Evolutionary conservation across 2,329 filamentous ascomycete species (phyloP), one percentile per base, ranked within the genome.

Genomic region (Phaeoacremonium minimum): DNA sequence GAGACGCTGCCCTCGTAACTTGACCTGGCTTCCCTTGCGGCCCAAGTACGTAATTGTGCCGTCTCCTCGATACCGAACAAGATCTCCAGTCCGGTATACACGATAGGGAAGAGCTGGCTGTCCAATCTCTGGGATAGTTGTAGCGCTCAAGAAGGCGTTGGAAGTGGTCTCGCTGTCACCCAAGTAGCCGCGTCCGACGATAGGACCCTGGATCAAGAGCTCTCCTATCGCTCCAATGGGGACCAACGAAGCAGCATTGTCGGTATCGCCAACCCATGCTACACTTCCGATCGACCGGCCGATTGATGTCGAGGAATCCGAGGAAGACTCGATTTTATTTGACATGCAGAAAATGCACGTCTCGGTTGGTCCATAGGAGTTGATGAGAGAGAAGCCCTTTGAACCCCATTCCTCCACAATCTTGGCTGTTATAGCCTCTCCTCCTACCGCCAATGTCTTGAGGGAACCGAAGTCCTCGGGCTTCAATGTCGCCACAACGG

Each of bases 381-480:
- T 71, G 7, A 73, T 56, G 6, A 75, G 58, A 36, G 58, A 63
- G 1, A 69, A n/a, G n/a, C n/a, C 67, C 9, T 57, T 49, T 17
- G 60, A 50, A 18, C 67, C 64, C 71, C 71, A 74, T 3, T 53
- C 55, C 0, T 62, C 58, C 9, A 69, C 69, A 22, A 73, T 70
- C 6, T 66, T 65, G 0, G 67, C 58, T 0, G 73, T 75, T 40
- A 80, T 71, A 5, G 70, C 65, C 48, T 76, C 72, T 8, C 72
- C 72, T 7, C 69, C 71, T 7, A 37, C 17, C 15, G 40, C 13
- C 11, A 46, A 19, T 14, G 18, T 28, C 26, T 37, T 32, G 20
- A 46, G 20, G 3, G 12, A 19, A 4, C 41, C 41, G 11, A 41
- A 12, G 6, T 42, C 41, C 7, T 15, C 32, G 6, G 44, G 43